phyloP scores from a whole-genome alignment of 208 protist genomes.

The Trypanosomatidae sp. region DNA sequence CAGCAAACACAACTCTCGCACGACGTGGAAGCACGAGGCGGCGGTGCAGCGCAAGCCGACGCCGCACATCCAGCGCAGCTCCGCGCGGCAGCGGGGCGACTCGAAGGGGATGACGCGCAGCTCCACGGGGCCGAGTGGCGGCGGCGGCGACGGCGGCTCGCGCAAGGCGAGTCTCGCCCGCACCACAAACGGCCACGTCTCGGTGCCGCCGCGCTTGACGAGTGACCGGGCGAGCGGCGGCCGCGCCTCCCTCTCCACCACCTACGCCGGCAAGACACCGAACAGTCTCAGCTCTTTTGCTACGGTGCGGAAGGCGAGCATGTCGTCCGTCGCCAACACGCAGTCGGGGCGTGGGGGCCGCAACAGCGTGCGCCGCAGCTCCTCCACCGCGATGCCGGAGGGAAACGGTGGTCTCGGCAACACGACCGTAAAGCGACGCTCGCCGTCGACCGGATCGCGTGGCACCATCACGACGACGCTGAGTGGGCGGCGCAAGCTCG shows the following conservation, averaged over 20 bases:
- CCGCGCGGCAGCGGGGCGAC: not conserved
- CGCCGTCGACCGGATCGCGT: not conserved
- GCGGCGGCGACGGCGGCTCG: not conserved
- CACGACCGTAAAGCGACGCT: conserved; percentile 14
- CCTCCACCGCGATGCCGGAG: not conserved
- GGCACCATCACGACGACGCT: not conserved
- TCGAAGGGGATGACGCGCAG: not conserved
- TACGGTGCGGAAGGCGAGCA: conserved; percentile 4
- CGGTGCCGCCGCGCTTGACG: conserved; percentile 8
- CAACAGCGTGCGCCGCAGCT: not conserved
- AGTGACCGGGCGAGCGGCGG: not conserved
- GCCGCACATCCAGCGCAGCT: conserved; percentile 24
- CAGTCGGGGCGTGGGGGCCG: not conserved
- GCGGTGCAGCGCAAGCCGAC: conserved; percentile 42
- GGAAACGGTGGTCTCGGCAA: too few species aligned
- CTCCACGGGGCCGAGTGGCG: not conserved
- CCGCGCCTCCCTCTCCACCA: conserved; percentile 7
- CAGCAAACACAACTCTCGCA: conserved; percentile 2
- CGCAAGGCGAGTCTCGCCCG: conserved; percentile 1
- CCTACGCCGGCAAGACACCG: conserved; percentile 4
- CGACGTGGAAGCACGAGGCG: conserved; percentile 31
- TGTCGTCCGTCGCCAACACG: conserved; percentile 4
- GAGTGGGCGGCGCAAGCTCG: too few species aligned
- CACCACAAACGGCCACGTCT: conserved; percentile 4
- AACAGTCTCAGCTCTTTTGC: conserved; percentile 15